Percentiles rank a stretch among this genome's conserved stretches.
Evolutionary conservation across 2,329 filamentous ascomycete species (phyloP).

Genomic region (Verticillium longisporum): DNA sequence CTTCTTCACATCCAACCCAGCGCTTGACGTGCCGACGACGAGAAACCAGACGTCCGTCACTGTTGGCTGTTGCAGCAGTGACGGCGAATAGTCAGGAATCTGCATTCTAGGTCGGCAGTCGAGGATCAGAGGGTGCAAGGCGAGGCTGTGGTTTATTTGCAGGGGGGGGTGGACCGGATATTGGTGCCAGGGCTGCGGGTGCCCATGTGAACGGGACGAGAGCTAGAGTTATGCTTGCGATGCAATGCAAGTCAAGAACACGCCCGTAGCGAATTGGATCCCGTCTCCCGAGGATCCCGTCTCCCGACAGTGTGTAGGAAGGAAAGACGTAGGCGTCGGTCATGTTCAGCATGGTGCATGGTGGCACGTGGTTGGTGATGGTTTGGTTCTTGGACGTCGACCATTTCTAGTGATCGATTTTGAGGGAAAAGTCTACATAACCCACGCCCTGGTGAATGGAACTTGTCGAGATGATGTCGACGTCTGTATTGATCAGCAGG

Average conservation of each 20-base stretch:
- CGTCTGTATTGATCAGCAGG: conserved; percentile 43
- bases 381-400: background rate
- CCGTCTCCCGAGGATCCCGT: background rate
- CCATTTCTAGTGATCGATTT: conserved; percentile 55
- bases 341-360: background rate
- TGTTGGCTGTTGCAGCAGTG: conserved; percentile 23
- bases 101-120: background rate
- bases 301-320: background rate
- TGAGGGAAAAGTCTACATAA: conserved; percentile 93
- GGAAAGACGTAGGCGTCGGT: background rate
- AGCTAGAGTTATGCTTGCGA: background rate
- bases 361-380: background rate
- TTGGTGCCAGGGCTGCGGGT: conserved; percentile 14
- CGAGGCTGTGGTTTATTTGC: conserved; percentile 22
- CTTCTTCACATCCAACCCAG: conserved; percentile 40
- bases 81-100: background rate
- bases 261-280: background rate
- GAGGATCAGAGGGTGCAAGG: conserved; percentile 18
- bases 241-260: background rate
- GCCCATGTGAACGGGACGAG: conserved; percentile 8
- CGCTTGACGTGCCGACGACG: conserved; percentile 33
- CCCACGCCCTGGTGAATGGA: conserved; percentile 93
- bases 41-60: conserved; percentile 34
- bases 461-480: conserved; percentile 94
- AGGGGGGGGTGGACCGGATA: conserved; percentile 23